These are phyloP conservation scores for Nepenthes gracilis DNA, from an alignment of 148 eudicot genomes.

Conservation along the genomic window DNA sequence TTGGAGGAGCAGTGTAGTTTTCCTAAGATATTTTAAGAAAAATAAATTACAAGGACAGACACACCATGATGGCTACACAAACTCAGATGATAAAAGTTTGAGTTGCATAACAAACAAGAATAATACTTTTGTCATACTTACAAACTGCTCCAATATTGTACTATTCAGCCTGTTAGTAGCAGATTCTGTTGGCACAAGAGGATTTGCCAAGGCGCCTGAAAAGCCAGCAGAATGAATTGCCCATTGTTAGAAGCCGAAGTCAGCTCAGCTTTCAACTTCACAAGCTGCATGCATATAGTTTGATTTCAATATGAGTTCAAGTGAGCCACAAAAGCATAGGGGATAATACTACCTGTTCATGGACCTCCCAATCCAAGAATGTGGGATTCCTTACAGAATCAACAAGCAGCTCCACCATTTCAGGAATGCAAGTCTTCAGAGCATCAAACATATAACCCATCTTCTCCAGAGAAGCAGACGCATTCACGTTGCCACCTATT, in stretches of 20 bases:
- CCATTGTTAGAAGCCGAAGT: slow-evolving; percentile 57
- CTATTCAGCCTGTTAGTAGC: slow-evolving; percentile 43
- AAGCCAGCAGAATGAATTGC: slow-evolving; percentile 87
- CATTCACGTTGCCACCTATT: slow-evolving; percentile 61
- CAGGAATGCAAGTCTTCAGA: slow-evolving; percentile 63
- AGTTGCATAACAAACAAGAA: neutral
- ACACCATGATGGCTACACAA: no score
- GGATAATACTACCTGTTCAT: slow-evolving; percentile 49
- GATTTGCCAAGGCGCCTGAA: slow-evolving; percentile 51
- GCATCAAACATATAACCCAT: slow-evolving; percentile 86
- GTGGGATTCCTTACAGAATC: slow-evolving; percentile 87
- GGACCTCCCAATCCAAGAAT: slow-evolving; percentile 90
- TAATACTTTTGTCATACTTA: slow-evolving; percentile 24
- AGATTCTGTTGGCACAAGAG: slow-evolving; percentile 71
- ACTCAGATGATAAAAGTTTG: no score
- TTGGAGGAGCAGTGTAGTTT: slow-evolving; percentile 78
- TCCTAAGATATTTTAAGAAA: slow-evolving; percentile 25
- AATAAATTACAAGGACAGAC: no score
- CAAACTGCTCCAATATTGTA: slow-evolving; percentile 66
- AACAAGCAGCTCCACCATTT: slow-evolving; percentile 89
- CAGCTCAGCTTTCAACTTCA: slow-evolving; percentile 60
- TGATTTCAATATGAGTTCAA: neutral
- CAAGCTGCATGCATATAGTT: slow-evolving; percentile 30
- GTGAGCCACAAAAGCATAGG: neutral
- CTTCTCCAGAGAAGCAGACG: slow-evolving; percentile 85